phyloP scores from a whole-genome alignment of 768 basidiomycete species.

The Hygrophoropsis aurantiaca region DNA sequence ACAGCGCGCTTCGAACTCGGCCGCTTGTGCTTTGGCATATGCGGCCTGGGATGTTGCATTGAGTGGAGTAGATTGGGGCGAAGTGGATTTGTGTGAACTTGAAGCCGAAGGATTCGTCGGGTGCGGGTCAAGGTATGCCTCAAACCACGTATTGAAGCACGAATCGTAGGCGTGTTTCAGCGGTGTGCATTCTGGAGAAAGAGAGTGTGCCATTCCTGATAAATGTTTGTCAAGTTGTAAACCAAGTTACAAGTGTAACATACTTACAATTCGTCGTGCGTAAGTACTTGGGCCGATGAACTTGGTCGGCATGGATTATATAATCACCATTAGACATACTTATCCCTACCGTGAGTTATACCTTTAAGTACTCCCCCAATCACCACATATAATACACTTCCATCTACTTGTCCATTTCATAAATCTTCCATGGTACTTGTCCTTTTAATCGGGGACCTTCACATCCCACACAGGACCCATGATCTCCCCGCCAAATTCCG shows the following conservation, averaged over 20 bases:
- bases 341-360: no score
- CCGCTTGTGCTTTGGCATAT: constrained; percentile 76
- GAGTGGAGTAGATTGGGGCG: no score
- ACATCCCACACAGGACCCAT: constrained; percentile 88
- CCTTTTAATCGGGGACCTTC: constrained; percentile 94
- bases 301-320: no score
- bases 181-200: constrained; percentile 83
- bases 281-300: no score
- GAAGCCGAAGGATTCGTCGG: constrained; percentile 49
- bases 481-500: constrained; percentile 96
- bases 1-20: constrained; percentile 85
- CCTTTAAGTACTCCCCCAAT: no score
- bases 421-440: constrained; percentile 66
- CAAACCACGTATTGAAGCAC: constrained; percentile 98
- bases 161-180: constrained; percentile 88
- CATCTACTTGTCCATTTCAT: background rate
- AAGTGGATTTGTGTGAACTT: constrained; percentile 35
- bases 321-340: no score
- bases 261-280: no score
- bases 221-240: no score
- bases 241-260: no score
- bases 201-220: constrained; percentile 68
- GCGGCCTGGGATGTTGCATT: constrained; percentile 53
- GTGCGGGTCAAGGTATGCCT: constrained; percentile 94
- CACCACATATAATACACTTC: no score